Evolutionary conservation across 139 green algal genomes (phyloP).

Genomic region (Astrephomene gubernaculifera): DNA sequence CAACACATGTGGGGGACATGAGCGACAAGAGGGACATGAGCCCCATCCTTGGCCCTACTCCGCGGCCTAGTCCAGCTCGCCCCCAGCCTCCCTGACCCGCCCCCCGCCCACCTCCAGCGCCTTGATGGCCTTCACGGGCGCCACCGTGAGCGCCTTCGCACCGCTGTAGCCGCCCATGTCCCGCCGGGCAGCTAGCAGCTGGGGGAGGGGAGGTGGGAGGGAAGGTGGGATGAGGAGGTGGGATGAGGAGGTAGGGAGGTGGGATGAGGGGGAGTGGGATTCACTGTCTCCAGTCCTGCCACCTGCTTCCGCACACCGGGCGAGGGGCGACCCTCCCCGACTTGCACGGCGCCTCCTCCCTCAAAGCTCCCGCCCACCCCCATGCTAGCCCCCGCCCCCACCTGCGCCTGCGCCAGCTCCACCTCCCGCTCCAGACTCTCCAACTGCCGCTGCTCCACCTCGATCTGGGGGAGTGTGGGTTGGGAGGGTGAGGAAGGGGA

Average conservation of each 20-base stretch:
- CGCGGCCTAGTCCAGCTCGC: background rate
- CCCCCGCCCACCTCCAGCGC: constrained; percentile 23
- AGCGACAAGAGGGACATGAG: too few species aligned
- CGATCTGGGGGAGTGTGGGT: constrained; percentile 35
- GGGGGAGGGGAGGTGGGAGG: background rate
- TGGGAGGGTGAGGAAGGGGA: background rate
- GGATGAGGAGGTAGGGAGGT: background rate
- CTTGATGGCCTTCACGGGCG: constrained; percentile 34
- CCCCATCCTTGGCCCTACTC: background rate
- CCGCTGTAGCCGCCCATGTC: constrained; percentile 40
- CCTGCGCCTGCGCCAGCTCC: constrained; percentile 60
- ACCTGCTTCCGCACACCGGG: too few species aligned
- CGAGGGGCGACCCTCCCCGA: too few species aligned
- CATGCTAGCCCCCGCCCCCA: constrained; percentile 19
- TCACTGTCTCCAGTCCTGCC: too few species aligned
- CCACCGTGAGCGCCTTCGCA: background rate
- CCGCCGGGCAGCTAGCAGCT: constrained; percentile 26
- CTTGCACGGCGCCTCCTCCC: too few species aligned
- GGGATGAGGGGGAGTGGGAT: too few species aligned
- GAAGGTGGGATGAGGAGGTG: background rate
- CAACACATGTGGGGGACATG: too few species aligned
- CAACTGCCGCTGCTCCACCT: constrained; percentile 60
- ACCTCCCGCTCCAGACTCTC: constrained; percentile 57
- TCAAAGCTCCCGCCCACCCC: too few species aligned
- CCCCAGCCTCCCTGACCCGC: background rate